Conservation (phyloP, 257 asterid genomes). For the Plantago elongata region DNA sequence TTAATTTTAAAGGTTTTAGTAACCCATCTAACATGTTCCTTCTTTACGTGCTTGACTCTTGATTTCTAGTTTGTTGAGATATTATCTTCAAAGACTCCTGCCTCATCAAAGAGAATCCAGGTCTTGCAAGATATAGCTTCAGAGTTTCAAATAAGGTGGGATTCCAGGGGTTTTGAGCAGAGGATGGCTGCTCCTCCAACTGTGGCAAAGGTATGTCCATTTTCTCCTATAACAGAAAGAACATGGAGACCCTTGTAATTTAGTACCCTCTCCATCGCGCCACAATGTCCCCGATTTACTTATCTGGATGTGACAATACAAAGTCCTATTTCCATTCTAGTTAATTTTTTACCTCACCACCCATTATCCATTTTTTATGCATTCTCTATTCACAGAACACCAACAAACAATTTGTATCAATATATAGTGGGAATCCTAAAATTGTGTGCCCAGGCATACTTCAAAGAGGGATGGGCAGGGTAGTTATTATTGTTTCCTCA, state of each 20-base stretch:
- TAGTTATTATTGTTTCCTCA: too few species aligned
- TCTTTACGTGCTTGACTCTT: slow-evolving; percentile 29
- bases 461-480: too few species aligned
- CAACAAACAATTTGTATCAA: too few species aligned
- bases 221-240: slow-evolving; percentile 18
- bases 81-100: slow-evolving; percentile 55
- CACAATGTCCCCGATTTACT: too few species aligned
- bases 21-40: slow-evolving; percentile 17
- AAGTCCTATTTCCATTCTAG: too few species aligned
- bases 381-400: too few species aligned
- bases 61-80: slow-evolving; percentile 73
- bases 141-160: slow-evolving; percentile 82
- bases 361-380: too few species aligned
- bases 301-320: too few species aligned
- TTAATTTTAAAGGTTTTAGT: slow-evolving; percentile 8
- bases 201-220: slow-evolving; percentile 47
- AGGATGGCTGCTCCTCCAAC: slow-evolving; percentile 58
- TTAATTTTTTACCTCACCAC: too few species aligned
- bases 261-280: too few species aligned
- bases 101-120: slow-evolving; percentile 47
- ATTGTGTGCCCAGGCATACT: too few species aligned
- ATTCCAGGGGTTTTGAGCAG: slow-evolving; percentile 64
- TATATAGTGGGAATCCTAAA: too few species aligned
- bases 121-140: slow-evolving; percentile 78
- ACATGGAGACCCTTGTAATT: background rate